These are phyloP conservation scores for Miscanthus lutarioriparius DNA, from an alignment of 176 grass and related monocot genomes.

Conservation along the genomic window DNA sequence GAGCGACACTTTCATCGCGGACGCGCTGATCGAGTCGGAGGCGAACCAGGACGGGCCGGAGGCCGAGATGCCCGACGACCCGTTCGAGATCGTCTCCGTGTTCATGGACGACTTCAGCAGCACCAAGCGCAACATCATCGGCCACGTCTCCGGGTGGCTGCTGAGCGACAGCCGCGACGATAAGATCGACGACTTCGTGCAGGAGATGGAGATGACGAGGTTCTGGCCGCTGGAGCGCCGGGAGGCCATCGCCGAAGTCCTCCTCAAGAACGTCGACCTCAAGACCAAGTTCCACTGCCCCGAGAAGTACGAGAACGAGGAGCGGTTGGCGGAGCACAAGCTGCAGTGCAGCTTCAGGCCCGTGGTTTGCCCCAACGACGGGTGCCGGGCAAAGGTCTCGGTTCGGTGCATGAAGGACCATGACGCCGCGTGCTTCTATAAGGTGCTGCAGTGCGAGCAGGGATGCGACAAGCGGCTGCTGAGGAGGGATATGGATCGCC, in stretches of 20 bases:
- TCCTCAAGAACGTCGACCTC: conserved; percentile 78
- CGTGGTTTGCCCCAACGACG: conserved; percentile 54
- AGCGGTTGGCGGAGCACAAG: conserved; percentile 51
- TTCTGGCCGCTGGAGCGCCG: conserved; percentile 83
- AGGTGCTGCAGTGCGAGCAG: conserved; percentile 79
- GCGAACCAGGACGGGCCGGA: conserved; percentile 19
- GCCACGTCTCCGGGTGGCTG: conserved; percentile 84
- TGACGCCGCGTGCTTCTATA: conserved; percentile 57
- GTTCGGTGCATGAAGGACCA: conserved; percentile 59
- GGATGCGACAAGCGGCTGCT: conserved; percentile 55
- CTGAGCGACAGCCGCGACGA: conserved; percentile 79
- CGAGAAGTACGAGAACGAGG: conserved; percentile 63
- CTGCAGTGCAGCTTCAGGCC: conserved; percentile 62
- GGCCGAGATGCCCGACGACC: conserved; percentile 60
- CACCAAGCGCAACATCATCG: conserved; percentile 81
- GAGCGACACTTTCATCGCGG: conserved; percentile 69
- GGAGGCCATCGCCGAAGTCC: conserved; percentile 55
- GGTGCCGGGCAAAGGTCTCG: conserved; percentile 56
- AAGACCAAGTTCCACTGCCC: conserved; percentile 78
- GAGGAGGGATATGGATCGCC: conserved; percentile 83
- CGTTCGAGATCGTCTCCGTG: conserved; percentile 59
- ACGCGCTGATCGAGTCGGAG: conserved; percentile 47
- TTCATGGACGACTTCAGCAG: conserved; percentile 82
- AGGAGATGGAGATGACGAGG: conserved; percentile 76
- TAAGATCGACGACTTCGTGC: conserved; percentile 91